Percentiles rank a stretch among this genome's conserved stretches.
These are phyloP conservation scores for Aspergillus hancockii DNA, from an alignment of 495 filamentous ascomycete species.

Conservation along the genomic window DNA sequence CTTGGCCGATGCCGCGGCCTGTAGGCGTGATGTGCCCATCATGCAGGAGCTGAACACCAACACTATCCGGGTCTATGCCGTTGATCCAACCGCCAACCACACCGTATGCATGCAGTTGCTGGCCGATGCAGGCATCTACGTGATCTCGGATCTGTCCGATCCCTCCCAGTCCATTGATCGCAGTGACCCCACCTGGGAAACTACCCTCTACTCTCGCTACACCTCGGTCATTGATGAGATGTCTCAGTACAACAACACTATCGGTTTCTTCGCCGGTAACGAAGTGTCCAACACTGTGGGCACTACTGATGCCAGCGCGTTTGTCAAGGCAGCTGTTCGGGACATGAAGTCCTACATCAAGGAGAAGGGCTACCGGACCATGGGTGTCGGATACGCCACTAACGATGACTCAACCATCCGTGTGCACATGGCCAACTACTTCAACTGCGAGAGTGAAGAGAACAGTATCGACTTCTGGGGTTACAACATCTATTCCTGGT, in stretches of 20 bases:
- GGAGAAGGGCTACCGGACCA: conserved; percentile 66
- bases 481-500: conserved; percentile 99
- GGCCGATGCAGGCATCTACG: conserved; percentile 86
- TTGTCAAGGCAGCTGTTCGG: conserved; percentile 93
- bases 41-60: conserved; percentile 80
- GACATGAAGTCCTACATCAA: conserved; percentile 94
- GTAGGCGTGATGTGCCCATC: conserved; percentile 81
- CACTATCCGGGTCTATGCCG: conserved; percentile 88
- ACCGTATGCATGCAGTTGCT: conserved; percentile 81
- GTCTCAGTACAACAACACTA: conserved; percentile 75
- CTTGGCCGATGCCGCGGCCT: conserved; percentile 66
- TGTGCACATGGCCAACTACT: conserved; percentile 77
- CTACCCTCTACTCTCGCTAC: conserved; percentile 74
- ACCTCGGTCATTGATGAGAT: conserved; percentile 80
- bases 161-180: conserved; percentile 83
- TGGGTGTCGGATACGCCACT: conserved; percentile 93
- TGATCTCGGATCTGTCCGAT: conserved; percentile 84
- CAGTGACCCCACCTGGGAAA: conserved; percentile 72
- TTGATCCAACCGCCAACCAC: conserved; percentile 80
- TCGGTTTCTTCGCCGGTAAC: conserved; percentile 97
- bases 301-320: conserved; percentile 85
- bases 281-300: conserved; percentile 84
- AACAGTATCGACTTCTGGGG: conserved; percentile 92
- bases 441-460: conserved; percentile 75
- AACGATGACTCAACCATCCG: conserved; percentile 87